A percentile compares a stretch with the other conserved stretches of the same genome.
These are phyloP conservation scores for Lizonia empirigonia DNA, from an alignment of 2,329 filamentous ascomycete species.

Conservation along the genomic window DNA sequence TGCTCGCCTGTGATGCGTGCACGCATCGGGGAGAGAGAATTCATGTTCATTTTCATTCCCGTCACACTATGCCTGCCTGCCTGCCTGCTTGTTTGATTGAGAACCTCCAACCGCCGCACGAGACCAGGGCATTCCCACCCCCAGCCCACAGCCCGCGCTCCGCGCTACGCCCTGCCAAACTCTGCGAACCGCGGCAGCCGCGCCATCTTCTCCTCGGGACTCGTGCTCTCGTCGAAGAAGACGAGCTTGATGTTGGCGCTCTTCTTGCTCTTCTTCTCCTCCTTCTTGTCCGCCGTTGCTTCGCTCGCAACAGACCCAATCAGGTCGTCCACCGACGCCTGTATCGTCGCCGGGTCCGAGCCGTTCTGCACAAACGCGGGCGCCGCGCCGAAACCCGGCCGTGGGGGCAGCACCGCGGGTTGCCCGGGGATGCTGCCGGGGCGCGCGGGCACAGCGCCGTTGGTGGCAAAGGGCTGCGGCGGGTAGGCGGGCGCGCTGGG, in stretches of 20 bases:
- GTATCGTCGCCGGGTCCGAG: conserved; percentile 25
- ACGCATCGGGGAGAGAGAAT: too few relatives aligned
- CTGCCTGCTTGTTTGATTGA: too few relatives aligned
- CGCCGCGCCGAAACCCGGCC: conserved; percentile 48
- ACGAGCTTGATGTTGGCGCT: conserved; percentile 69
- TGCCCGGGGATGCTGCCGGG: conserved; percentile 43
- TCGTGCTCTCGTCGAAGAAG: conserved; percentile 79
- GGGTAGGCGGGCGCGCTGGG: conserved; percentile 27
- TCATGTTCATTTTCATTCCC: too few relatives aligned
- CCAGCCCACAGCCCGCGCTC: background rate
- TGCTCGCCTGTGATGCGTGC: too few relatives aligned
- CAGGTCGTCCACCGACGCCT: conserved; percentile 58
- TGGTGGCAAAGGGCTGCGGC: conserved; percentile 25
- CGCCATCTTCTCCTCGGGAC: conserved; percentile 90
- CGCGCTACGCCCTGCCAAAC: conserved; percentile 33
- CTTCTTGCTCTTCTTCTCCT: conserved; percentile 65
- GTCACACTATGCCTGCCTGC: too few relatives aligned
- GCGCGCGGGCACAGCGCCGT: conserved; percentile 26
- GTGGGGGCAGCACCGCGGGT: conserved; percentile 33
- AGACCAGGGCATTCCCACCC: too few relatives aligned
- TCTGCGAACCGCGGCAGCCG: conserved; percentile 72
- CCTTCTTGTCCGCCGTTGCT: conserved; percentile 50
- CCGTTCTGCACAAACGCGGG: conserved; percentile 23
- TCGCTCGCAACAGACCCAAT: conserved; percentile 48
- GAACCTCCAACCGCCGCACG: too few relatives aligned